phyloP scores from a whole-genome alignment of 345 rosid genomes.

The Moricandia moricandioides region DNA sequence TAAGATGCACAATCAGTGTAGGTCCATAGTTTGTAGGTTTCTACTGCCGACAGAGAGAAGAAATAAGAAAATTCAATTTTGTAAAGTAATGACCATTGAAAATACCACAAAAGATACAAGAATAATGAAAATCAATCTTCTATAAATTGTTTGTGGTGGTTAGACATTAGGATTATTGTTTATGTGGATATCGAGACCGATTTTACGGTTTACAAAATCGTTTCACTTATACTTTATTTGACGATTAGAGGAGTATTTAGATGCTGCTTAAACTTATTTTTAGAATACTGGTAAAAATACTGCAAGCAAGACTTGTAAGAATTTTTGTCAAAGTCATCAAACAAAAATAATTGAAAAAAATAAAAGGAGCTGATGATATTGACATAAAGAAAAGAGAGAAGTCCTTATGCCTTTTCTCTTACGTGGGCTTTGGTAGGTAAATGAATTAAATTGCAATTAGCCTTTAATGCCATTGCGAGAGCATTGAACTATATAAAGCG shows the following conservation, averaged over 20 bases:
- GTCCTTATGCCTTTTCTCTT: neutral
- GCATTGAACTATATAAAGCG: constrained; percentile 11
- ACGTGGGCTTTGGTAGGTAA: constrained; percentile 34
- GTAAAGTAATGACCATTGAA: constrained; percentile 2
- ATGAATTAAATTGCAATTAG: constrained; percentile 11
- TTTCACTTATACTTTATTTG: too few relatives aligned
- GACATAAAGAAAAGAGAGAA: constrained; percentile 20
- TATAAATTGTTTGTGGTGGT: too few relatives aligned
- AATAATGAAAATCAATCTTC: neutral
- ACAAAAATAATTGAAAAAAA: constrained; percentile 6
- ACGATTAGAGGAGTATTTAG: too few relatives aligned
- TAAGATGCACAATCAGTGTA: neutral
- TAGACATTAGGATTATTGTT: too few relatives aligned
- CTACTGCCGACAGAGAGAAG: constrained; percentile 27
- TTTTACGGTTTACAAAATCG: too few relatives aligned
- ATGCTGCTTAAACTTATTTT: too few relatives aligned
- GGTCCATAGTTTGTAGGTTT: constrained; percentile 15
- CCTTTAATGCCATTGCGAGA: neutral
- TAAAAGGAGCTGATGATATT: constrained; percentile 18
- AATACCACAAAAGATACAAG: neutral
- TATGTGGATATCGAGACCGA: too few relatives aligned
- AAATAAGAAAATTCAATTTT: constrained; percentile 1
- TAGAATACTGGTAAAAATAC: too few relatives aligned
- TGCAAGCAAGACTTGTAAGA: neutral
- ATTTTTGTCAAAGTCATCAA: neutral